Conservation (phyloP, 805 yeast species). For the Candida vartiovaarae region DNA sequence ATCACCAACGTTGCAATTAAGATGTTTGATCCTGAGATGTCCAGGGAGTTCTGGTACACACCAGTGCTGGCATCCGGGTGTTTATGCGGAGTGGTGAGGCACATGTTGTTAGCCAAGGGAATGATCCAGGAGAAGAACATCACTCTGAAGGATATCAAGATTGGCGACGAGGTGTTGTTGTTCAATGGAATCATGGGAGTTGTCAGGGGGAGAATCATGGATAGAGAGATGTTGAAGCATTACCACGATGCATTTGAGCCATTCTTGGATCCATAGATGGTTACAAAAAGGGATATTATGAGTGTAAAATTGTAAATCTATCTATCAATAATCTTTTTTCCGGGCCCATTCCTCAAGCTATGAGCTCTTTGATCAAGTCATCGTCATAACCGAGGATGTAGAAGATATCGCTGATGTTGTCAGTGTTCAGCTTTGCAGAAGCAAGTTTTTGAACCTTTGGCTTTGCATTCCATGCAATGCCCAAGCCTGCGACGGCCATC, state of each 20-base stretch:
- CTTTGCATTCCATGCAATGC: constrained; percentile 96
- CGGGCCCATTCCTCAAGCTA: background rate
- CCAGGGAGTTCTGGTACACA: constrained; percentile 59
- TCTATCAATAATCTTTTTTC: background rate
- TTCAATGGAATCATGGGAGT: constrained; percentile 86
- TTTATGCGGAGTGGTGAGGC: constrained; percentile 76
- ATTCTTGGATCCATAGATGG: too few species aligned
- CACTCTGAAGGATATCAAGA: constrained; percentile 35
- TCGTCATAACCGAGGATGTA: constrained; percentile 75
- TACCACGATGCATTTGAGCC: background rate
- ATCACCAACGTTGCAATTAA: constrained; percentile 71
- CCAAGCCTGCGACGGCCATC: constrained; percentile 90
- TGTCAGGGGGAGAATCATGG: constrained; percentile 43
- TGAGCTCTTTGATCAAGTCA: constrained; percentile 34
- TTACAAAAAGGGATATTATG: too few species aligned
- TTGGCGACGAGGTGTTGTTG: constrained; percentile 66
- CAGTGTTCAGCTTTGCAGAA: constrained; percentile 72
- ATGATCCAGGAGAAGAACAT: constrained; percentile 48
- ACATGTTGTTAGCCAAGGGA: constrained; percentile 48
- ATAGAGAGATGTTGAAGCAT: constrained; percentile 1
- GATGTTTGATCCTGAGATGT: constrained; percentile 12
- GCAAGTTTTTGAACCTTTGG: constrained; percentile 84
- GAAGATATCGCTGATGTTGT: constrained; percentile 65
- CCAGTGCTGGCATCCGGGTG: constrained; percentile 79
- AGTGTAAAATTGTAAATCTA: too few species aligned